Base-by-base conservation (phyloP, 805 yeast genomes). In the Kurtzmaniella fragi region DNA sequence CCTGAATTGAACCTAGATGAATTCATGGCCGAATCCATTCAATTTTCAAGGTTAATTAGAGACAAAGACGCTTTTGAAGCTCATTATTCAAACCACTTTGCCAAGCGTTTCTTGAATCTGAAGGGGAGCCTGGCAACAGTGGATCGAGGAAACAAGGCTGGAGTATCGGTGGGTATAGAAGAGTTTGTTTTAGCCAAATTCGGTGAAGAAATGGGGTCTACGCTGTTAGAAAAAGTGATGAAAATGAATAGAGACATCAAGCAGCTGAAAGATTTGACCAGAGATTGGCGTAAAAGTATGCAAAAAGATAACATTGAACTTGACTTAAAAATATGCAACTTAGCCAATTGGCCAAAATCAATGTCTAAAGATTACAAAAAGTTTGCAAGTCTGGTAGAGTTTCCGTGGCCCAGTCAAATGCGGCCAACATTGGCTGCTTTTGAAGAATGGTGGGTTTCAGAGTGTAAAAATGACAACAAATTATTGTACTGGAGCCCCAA, bases 21-120 rank as follows among this genome's bases (percentile, higher is more conserved):
- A 7, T 57, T 75, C 8, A 61, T 88, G 39, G 68, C 67, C 32
- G 71, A 73, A 20, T 76, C 88, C 0, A 71, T 85, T 10, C 60
- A 70, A 16, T 71, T 90, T 26, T 79, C 89, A 51, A 67, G 82
- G 41, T 80, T 77, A 52, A 70, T 89, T 34, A 72, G 77, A 42
- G 96, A 90, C 49, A 90, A 88, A 53, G 96, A 89, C 60, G 65
- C 84, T 17, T 90, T 89, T 62, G 95, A 88, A 54, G 82, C 77
- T 31, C 80, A 84, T 44, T 89, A 87, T 59, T 88, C 88, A 50
- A 84, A 81, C 39, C 96, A 86, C 61, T 68, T 90, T 42, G 95
- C 96, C 1, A 87, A 83, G 57, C 70, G 97, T 44, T 69, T 89
- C 39, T 50, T 69, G 17, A 67, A 61, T 40, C 47, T 68, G 10